Conservation (phyloP, 257 asterid genomes). For the Anisodus acutangulus region DNA sequence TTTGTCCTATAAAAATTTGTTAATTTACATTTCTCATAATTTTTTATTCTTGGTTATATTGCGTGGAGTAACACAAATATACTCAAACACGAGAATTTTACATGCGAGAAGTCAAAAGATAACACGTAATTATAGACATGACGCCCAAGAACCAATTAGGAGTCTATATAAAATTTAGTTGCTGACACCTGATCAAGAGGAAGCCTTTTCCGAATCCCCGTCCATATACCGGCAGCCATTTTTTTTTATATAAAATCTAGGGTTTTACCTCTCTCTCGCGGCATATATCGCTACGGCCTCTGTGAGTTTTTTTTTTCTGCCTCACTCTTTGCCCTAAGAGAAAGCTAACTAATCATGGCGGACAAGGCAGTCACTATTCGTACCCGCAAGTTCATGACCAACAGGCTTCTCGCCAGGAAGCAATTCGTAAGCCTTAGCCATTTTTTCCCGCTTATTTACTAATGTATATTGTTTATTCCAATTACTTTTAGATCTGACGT, state of each 20-base stretch:
- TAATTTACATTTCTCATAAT: too few relatives aligned
- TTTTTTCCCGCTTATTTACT: background rate
- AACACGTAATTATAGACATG: background rate
- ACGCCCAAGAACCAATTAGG: background rate
- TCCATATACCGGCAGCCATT: too few relatives aligned
- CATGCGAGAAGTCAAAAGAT: too few relatives aligned
- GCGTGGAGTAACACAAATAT: too few relatives aligned
- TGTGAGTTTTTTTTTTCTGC: background rate
- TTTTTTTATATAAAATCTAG: background rate
- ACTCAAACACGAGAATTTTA: too few relatives aligned
- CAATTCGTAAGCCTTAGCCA: conserved; percentile 29
- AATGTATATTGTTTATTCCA: background rate
- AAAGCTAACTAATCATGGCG: conserved; percentile 23
- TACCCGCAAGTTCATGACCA: conserved; percentile 40
- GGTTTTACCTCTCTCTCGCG: conserved; percentile 6
- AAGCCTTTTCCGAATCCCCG: too few relatives aligned
- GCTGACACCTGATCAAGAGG: too few relatives aligned
- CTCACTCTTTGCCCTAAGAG: background rate
- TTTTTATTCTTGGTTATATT: too few relatives aligned
- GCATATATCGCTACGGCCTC: background rate
- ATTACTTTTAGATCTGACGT: background rate
- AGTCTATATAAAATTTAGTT: background rate
- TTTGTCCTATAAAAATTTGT: too few relatives aligned
- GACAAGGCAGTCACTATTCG: conserved; percentile 37
- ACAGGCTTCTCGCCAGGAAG: conserved; percentile 37